Evolutionary conservation across 2,329 filamentous ascomycete genomes (phyloP), one percentile per base, ranked within the genome.

Genomic region (Didymella pomorum): DNA sequence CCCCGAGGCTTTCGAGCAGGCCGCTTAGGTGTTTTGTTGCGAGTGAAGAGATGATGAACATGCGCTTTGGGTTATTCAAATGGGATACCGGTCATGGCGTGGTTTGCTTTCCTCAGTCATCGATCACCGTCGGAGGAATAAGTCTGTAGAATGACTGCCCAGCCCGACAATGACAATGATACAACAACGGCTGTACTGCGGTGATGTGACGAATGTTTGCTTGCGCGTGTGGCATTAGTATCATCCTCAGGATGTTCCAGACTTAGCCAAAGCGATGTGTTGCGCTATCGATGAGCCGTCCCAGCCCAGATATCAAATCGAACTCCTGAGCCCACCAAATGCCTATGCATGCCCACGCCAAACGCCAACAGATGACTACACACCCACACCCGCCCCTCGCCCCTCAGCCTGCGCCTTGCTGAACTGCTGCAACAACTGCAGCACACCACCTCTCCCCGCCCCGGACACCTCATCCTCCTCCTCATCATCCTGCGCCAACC

Each of bases 1-100:
- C 92, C 95, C 95, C 74, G 90, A 91, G 66, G 95, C 95, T 79
- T 99, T 96, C 84, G 82, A 77, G 67, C 52, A 64, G 49, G 69
- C 73, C 63, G 73, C 73, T 66, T 76, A 77, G 63, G 59, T 69
- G 50, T 66, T 46, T 52, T 50, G 52, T 59, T 56, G 60, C 46
- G 57, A 59, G 61, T 60, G 66, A 71, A 61, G 52, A 62, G 69
- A 63, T 66, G 65, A 69, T 65, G 65, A 71, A 64, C 68, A 73
- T 71, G 53, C 63, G 58, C 62, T 63, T 67, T 60, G 69, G 71
- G 62, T 69, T 60, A 63, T 62, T 69, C 62, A 63, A 71, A 70
- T 66, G 71, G 71, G 67, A 74, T 73, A 73, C 70, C 68, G 72
- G 71, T 68, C 66, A 76, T 71, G 71, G 72, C 71, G 72, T 73